Percentiles rank a stretch among this genome's conserved stretches.
Evolutionary conservation across 495 filamentous ascomycete species (phyloP).

Genomic region (Elasticomyces elasticus): DNA sequence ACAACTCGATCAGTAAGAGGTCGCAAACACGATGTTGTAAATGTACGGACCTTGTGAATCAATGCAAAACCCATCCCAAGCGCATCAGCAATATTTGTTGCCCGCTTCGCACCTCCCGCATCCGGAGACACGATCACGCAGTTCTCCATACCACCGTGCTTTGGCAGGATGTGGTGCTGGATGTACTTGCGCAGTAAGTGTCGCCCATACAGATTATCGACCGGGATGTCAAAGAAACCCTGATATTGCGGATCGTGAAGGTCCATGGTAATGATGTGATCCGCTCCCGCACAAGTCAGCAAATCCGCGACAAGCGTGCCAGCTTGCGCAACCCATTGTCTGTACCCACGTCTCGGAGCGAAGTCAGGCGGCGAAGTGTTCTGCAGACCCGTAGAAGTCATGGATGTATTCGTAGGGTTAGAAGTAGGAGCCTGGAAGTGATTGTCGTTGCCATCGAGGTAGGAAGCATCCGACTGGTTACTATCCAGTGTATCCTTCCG

Average conservation of each 20-base stretch:
- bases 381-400: too few relatives aligned
- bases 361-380: conserved; percentile 40
- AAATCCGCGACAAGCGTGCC: conserved; percentile 92
- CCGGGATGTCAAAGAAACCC: conserved; percentile 96
- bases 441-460: conserved; percentile 1
- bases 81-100: conserved; percentile 91
- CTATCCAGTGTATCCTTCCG: conserved; percentile 58
- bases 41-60: conserved; percentile 92
- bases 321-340: conserved; percentile 96
- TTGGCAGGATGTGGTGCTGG: conserved; percentile 63
- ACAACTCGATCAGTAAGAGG: too few relatives aligned
- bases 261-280: conserved; percentile 96
- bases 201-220: conserved; percentile 89
- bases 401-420: neutral
- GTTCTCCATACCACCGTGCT: conserved; percentile 54
- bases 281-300: conserved; percentile 87
- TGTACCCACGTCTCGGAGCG: conserved; percentile 81
- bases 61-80: conserved; percentile 89
- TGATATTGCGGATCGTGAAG: conserved; percentile 97
- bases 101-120: conserved; percentile 91
- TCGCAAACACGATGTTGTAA: too few relatives aligned
- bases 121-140: conserved; percentile 93
- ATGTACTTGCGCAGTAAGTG: conserved; percentile 86
- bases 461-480: conserved; percentile 34
- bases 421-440: conserved; percentile 4